Evolutionary conservation across 75 land plant species (phyloP), one percentile per base, ranked within the genome.

Genomic region (Selaginella moellendorffii): DNA sequence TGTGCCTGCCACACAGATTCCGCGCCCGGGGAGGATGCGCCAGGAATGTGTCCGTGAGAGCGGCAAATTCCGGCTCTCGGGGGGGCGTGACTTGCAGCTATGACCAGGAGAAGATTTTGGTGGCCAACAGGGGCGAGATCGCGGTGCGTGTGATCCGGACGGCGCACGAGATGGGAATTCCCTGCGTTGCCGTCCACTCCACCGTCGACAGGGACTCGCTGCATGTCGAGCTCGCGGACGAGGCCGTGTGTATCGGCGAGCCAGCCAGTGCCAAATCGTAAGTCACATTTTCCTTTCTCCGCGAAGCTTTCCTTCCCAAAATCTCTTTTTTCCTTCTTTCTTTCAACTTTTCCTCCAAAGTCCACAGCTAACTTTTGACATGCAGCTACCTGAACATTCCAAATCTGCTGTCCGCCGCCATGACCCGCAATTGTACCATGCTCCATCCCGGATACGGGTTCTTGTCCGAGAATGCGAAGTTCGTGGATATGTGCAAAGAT

Each of bases 391-490:
- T 90, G 27, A 46, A 77, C 28, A 82, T 82, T 21, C 83, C 87
- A 63, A 90, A 90, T 74, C 83, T 90, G 30, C 59, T 90, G 31
- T 75, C 92, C 66, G 96, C 96, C 71, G 96, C 96, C 5, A 54
- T 83, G 22, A 78, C 76, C 29, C 92, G 75, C 53, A 52, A 69
- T 9, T 90, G 96, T 59, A 90, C 92, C 21, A 90, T 90, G 96
- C 74, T 90, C 68, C 96, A 90, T 71, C 96, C 96, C 62, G 96
- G 96, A 28, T 90, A 90, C 78, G 96, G 96, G 28, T 90, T 90
- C 63, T 81, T 90, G 52, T 70, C 96, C 52, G 96, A 90, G 64
- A 90, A 90, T 78, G 96, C 96, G 21, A 61, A 62, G 52, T 90
- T 90, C 78, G 96, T 90, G 65, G 83, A 82, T 58, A 83, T 90